A percentile compares a stretch with the other conserved stretches of the same genome.
Evolutionary conservation across 148 eudicot species (phyloP).

Genomic region (Fagopyrum esculentum): DNA sequence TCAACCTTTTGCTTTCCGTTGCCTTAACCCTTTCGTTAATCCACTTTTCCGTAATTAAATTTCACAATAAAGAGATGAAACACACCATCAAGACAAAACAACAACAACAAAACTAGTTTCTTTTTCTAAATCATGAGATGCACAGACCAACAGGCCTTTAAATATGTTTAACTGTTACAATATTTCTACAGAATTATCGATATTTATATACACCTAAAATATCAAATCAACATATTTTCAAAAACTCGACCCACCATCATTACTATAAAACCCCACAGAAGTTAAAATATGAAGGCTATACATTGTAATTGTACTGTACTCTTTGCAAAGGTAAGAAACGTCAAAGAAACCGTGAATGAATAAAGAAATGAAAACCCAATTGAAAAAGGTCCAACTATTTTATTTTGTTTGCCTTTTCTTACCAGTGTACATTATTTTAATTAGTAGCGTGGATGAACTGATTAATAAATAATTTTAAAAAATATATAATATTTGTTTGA

Average conservation of each 20-base stretch:
- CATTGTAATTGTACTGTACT: background rate
- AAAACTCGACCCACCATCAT: background rate
- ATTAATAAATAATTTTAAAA: background rate
- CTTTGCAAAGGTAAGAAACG: background rate
- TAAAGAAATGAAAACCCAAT: background rate
- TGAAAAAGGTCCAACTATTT: background rate
- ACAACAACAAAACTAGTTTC: slow-evolving; percentile 1
- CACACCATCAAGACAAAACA: background rate
- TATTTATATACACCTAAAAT: no score
- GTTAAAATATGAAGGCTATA: background rate
- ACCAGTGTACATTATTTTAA: background rate
- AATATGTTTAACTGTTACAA: no score
- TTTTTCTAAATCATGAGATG: background rate
- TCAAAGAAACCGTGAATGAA: background rate
- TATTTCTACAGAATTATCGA: no score
- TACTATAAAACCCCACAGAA: no score
- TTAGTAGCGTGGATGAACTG: background rate
- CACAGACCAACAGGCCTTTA: background rate
- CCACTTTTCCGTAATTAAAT: background rate
- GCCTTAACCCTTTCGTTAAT: background rate
- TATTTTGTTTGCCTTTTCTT: background rate
- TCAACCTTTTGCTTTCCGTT: slow-evolving; percentile 10
- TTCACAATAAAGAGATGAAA: background rate
- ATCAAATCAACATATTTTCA: no score
- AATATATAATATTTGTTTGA: background rate